Percentiles rank a stretch among this genome's conserved stretches.
phyloP scores from a whole-genome alignment of 306 rosid species.

The Erythrophleum fordii region DNA sequence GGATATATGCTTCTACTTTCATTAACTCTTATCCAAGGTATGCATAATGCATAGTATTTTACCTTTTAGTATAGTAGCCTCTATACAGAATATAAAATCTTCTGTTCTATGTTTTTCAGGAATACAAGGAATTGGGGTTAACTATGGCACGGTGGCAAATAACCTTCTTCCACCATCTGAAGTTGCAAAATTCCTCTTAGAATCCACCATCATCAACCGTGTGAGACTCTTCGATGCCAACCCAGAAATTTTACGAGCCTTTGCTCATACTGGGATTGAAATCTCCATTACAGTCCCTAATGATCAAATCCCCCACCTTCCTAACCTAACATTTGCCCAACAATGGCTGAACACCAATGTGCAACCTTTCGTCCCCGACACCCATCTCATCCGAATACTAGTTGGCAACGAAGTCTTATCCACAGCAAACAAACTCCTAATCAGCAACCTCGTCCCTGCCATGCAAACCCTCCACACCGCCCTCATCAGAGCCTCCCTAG shows the following conservation, averaged over 20 bases:
- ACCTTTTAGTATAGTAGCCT: not conserved
- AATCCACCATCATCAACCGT: constrained; percentile 60
- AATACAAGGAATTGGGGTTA: constrained; percentile 59
- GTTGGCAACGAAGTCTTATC: constrained; percentile 67
- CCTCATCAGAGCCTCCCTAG: constrained; percentile 55
- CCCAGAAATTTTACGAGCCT: constrained; percentile 56
- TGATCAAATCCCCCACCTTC: constrained; percentile 59
- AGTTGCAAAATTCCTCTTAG: constrained; percentile 56
- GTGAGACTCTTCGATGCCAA: constrained; percentile 64
- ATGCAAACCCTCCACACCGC: constrained; percentile 64
- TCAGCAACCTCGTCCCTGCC: constrained; percentile 61
- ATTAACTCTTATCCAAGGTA: constrained; percentile 46
- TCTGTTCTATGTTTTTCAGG: constrained; percentile 34
- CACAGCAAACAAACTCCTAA: constrained; percentile 58
- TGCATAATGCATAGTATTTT: not conserved
- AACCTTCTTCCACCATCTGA: constrained; percentile 60
- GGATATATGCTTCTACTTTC: constrained; percentile 39
- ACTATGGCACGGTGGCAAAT: constrained; percentile 62
- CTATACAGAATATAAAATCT: not conserved
- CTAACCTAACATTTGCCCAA: constrained; percentile 47
- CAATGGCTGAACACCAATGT: constrained; percentile 58
- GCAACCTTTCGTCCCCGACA: constrained; percentile 51
- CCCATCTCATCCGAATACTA: constrained; percentile 55
- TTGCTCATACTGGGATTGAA: constrained; percentile 59
- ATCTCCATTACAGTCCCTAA: constrained; percentile 57